phyloP scores from a whole-genome alignment of 495 filamentous ascomycete genomes.

The Hypoxylon intermedium region DNA sequence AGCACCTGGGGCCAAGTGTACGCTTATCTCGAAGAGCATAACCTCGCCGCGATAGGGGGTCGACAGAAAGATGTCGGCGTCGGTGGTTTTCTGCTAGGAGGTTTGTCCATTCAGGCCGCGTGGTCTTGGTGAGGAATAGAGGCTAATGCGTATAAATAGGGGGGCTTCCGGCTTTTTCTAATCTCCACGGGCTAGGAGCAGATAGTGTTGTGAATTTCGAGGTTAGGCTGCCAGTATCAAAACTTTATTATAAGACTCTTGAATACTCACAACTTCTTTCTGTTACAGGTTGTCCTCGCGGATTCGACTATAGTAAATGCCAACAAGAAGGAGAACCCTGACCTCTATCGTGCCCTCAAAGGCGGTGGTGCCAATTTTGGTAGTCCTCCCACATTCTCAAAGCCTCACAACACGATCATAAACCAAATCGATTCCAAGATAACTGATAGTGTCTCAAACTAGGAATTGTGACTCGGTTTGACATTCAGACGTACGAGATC shows the following conservation, averaged over 20 bases:
- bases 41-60: constrained; percentile 49
- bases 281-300: constrained; percentile 55
- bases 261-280: not conserved
- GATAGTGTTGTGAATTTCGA: not conserved
- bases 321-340: constrained; percentile 45
- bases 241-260: not conserved
- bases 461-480: constrained; percentile 1
- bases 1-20: not conserved
- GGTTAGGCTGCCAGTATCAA: not conserved
- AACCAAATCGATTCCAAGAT: too few species aligned
- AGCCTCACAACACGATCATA: too few species aligned
- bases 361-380: constrained; percentile 61
- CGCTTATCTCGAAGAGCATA: not conserved
- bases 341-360: constrained; percentile 59
- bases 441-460: not conserved
- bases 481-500: constrained; percentile 8
- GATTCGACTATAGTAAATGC: constrained; percentile 54
- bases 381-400: too few species aligned
- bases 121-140: not conserved
- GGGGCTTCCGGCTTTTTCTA: not conserved
- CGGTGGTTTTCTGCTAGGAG: constrained; percentile 57
- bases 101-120: not conserved
- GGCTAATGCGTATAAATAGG: not conserved
- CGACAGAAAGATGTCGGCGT: constrained; percentile 60
- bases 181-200: not conserved